phyloP scores from a whole-genome alignment of 1,139 yeast species.

The Sugiyamaella pinicola region DNA sequence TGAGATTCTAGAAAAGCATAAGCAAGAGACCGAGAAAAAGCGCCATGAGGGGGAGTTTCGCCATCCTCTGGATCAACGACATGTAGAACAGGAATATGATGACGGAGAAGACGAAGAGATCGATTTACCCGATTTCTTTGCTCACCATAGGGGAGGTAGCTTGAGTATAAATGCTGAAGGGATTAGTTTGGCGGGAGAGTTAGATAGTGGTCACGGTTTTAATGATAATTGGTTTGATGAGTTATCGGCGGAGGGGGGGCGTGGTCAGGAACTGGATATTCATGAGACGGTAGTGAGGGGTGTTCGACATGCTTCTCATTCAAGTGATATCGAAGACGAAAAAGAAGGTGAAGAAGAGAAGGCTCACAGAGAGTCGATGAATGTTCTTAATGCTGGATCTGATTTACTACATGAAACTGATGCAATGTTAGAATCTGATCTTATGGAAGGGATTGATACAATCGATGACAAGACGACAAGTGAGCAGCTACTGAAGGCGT shows the following conservation, averaged over 20 bases:
- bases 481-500: slow-evolving; percentile 40
- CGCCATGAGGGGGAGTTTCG: neutral
- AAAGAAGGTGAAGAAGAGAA: slow-evolving; percentile 31
- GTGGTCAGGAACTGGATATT: slow-evolving; percentile 49
- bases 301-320: slow-evolving; percentile 26
- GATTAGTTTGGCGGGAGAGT: slow-evolving; percentile 17
- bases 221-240: slow-evolving; percentile 17
- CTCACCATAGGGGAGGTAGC: slow-evolving; percentile 19
- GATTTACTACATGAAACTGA: slow-evolving; percentile 22
- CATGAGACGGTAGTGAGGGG: slow-evolving; percentile 37
- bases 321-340: slow-evolving; percentile 26
- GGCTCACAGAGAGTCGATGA: slow-evolving; percentile 20
- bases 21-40: slow-evolving; percentile 15
- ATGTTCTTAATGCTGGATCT: slow-evolving; percentile 22
- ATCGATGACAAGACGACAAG: slow-evolving; percentile 28
- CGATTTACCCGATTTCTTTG: slow-evolving; percentile 12
- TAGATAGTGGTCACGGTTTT: slow-evolving; percentile 18
- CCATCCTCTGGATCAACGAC: neutral
- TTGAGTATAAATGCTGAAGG: slow-evolving; percentile 17
- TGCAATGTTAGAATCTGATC: slow-evolving; percentile 16
- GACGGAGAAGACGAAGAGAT: slow-evolving; percentile 17
- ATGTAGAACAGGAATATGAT: slow-evolving; percentile 5
- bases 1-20: slow-evolving; percentile 20
- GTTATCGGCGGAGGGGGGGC: slow-evolving; percentile 12
- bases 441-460: slow-evolving; percentile 25